Percentiles rank a stretch among this genome's conserved stretches.
These are phyloP conservation scores for Colletotrichum magnum DNA, from an alignment of 2,329 filamentous ascomycete genomes.

Conservation along the genomic window DNA sequence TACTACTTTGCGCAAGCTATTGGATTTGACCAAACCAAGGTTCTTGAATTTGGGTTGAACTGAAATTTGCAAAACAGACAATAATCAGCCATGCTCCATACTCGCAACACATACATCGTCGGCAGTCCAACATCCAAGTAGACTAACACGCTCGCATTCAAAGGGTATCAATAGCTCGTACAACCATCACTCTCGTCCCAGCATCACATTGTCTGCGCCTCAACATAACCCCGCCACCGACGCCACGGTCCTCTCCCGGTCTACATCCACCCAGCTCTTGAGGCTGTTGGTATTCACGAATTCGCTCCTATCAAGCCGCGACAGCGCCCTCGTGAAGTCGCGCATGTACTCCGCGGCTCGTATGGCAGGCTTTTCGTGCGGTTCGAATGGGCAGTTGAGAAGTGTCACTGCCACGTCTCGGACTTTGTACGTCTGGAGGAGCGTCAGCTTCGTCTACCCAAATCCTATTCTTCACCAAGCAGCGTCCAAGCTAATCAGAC, in stretches of 20 bases:
- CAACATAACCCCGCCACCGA: not conserved
- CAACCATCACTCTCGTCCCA: too few relatives aligned
- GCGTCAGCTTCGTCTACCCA: not conserved
- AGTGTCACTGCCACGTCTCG: slow-evolving; percentile 52
- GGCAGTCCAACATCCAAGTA: too few relatives aligned
- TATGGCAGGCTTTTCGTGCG: slow-evolving; percentile 44
- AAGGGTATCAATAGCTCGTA: too few relatives aligned
- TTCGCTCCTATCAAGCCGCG: slow-evolving; percentile 49
- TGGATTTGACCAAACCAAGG: slow-evolving; percentile 51
- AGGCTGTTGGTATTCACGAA: slow-evolving; percentile 49
- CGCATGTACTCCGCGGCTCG: slow-evolving; percentile 48
- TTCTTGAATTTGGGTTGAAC: not conserved
- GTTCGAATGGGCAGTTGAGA: slow-evolving; percentile 51
- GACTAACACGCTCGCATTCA: too few relatives aligned
- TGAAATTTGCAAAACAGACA: too few relatives aligned
- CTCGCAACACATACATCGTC: too few relatives aligned
- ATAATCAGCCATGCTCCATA: too few relatives aligned
- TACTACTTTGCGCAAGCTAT: slow-evolving; percentile 56
- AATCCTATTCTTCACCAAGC: not conserved
- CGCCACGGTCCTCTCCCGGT: slow-evolving; percentile 22
- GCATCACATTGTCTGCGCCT: not conserved
- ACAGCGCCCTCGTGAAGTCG: slow-evolving; percentile 48
- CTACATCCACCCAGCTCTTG: slow-evolving; percentile 49
- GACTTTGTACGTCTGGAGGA: slow-evolving; percentile 49
- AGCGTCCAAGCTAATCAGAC: slow-evolving; percentile 1